Base-by-base conservation (phyloP, 768 basidiomycete species). In the Suillus subalutaceus region DNA sequence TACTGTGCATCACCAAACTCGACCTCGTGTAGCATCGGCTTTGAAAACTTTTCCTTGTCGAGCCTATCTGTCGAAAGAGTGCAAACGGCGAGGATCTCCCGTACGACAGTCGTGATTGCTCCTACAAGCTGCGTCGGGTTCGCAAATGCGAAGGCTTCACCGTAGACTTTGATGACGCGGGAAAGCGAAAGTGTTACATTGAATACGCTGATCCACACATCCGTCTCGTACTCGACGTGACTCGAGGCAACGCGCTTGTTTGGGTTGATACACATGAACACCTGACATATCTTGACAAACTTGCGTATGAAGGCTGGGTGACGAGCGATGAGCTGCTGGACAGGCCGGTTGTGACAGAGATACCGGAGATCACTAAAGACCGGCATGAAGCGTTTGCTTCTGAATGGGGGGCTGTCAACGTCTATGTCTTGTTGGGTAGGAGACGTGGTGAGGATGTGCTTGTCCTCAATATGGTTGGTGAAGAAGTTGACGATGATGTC, bases 151-250 rank as follows among this genome's bases (percentile, higher is more conserved):
- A 90, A 97, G 0, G 92, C 90, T 70, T 93, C 92, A 7, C 96
- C 96, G 67, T 94, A 93, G 1, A 90, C 90, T 73, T 94, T 93
- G 81, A 94, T 93, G 48, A 94, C 88, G 53, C 94, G 89, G 7
- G 92, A 91, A 32, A 99, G 79, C 41, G 94, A 96, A 12, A 97
- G 86, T 7, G 95, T 96, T 30, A 98, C 91, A 70, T 96, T 96
- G 79, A 99, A 99, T 16, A 97, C 94, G 71, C 90, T 93, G 68
- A 97, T 94, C 97, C 96, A 97, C 23, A 91, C 91, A 69, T 99
- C 97, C 38, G 92, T 91, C 80, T 99, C 97, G 79, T 93, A 99
- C 77, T 98, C 97, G 71, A 99, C 88, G 71, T 99, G 97, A 62
- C 82, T 90, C 37, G 86, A 84, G 6, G 84, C 87, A 23, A 91